Evolutionary conservation across 495 filamentous ascomycete genomes (phyloP), one percentile per base, ranked within the genome.

Genomic region (Ascodesmis nigricans): DNA sequence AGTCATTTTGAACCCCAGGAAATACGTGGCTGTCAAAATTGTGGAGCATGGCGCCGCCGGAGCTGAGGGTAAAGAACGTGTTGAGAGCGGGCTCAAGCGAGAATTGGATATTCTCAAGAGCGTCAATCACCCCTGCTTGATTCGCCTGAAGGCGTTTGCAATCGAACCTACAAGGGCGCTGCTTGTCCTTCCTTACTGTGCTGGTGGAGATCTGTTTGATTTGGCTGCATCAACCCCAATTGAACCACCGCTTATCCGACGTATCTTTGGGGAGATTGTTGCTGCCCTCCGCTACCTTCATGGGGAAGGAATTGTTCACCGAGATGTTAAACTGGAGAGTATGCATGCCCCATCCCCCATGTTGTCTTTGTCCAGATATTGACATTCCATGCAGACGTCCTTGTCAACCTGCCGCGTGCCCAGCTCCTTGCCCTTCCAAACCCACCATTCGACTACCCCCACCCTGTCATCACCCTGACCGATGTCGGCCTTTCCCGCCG

Each of bases 271-370:
- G 8, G 87, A 97, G 53, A 52, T 93, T 40, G 73, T 92, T 11
- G 65, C 65, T 38, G 90, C 90, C 2, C 70, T 91, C 20, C 65
- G 63, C 16, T 91, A 93, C 61, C 61, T 97, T 20, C 87, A 97
- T 55, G 59, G 61, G 19, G 53, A 77, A 46, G 75, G 66, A 45
- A 92, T 97, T 42, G 84, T 92, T 26, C 87, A 97, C 50, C 71
- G 87, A 17, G 87, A 97, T 55, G 90, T 97, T 49, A 97, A 97
- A 55, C 69, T 97, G 31, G 87, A 97, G 58, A 97, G 83, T 91
- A 62, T 57, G 76, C 18, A 7, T 27, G 17, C 59, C 31, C 9
- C 28, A 21, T 31, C 31, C 44, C 41, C 27, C 34, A 35, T 40
- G 34, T 21, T n/a, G n/a, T n/a, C n/a, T n/a, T n/a, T n/a, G n/a